phyloP scores from a whole-genome alignment of 1,284 basidiomycete genomes.

The Austropuccinia psidii region DNA sequence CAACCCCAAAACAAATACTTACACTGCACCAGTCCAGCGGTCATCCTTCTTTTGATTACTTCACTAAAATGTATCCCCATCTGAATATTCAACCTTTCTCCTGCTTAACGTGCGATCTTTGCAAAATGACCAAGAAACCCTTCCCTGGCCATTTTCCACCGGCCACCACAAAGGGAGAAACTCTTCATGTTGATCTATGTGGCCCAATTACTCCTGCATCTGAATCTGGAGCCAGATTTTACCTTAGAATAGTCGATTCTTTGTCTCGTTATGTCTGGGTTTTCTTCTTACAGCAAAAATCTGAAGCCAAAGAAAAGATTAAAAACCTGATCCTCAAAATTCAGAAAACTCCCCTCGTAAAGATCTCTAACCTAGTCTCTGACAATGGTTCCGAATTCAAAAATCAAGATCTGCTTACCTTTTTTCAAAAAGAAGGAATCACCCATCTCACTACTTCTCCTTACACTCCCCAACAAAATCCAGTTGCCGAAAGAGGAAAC shows the following conservation, averaged over 20 bases:
- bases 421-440: not conserved
- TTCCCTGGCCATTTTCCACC: not conserved
- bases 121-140: not conserved
- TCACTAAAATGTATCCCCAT: not conserved
- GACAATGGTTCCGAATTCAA: conserved; percentile 23
- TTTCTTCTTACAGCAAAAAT: not conserved
- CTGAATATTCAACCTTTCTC: not conserved
- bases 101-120: not conserved
- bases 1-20: too few species aligned
- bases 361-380: not conserved
- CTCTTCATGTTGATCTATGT: conserved; percentile 4
- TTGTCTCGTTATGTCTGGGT: not conserved
- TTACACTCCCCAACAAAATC: conserved; percentile 4
- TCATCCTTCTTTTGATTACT: not conserved
- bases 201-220: not conserved
- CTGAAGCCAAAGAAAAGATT: not conserved
- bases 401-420: not conserved
- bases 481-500: not conserved
- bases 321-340: too few species aligned
- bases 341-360: too few species aligned
- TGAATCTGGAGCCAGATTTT: not conserved
- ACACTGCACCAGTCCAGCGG: not conserved
- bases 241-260: not conserved
- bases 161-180: not conserved
- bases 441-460: not conserved